phyloP scores from a whole-genome alignment of 345 rosid genomes.

The Clausena lansium region DNA sequence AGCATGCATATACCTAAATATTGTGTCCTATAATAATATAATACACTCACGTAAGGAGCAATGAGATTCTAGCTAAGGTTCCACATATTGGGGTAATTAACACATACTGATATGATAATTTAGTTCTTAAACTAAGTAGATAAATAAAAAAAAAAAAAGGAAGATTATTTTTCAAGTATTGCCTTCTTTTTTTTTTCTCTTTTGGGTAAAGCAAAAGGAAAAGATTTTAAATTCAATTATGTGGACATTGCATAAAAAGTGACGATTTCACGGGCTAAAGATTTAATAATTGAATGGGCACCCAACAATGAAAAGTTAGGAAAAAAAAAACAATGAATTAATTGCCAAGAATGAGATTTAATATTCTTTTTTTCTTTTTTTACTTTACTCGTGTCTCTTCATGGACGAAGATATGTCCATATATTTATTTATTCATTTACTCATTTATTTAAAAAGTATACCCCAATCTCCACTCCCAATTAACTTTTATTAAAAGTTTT shows the following conservation, averaged over 20 bases:
- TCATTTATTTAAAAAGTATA: not conserved
- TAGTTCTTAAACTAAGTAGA: not conserved
- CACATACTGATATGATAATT: no score
- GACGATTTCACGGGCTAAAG: not conserved
- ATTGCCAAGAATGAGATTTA: not conserved
- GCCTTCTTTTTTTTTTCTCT: not conserved
- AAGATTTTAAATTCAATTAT: not conserved
- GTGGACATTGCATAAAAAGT: not conserved
- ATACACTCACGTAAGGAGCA: no score
- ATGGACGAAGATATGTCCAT: no score
- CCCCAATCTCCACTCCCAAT: not conserved
- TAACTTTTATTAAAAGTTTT: not conserved
- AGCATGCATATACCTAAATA: no score
- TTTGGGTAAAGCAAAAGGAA: slow-evolving; percentile 8
- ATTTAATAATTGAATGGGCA: slow-evolving; percentile 3
- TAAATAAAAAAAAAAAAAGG: not conserved
- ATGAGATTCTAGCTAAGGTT: no score
- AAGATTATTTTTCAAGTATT: not conserved
- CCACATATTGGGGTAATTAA: no score
- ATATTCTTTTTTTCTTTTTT: not conserved
- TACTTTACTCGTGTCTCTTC: not conserved
- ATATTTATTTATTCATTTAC: no score
- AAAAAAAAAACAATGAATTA: not conserved
- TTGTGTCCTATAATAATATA: no score
- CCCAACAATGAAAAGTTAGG: not conserved